phyloP scores from a whole-genome alignment of 805 yeast species.

The Myxozyma vanderwaltii region DNA sequence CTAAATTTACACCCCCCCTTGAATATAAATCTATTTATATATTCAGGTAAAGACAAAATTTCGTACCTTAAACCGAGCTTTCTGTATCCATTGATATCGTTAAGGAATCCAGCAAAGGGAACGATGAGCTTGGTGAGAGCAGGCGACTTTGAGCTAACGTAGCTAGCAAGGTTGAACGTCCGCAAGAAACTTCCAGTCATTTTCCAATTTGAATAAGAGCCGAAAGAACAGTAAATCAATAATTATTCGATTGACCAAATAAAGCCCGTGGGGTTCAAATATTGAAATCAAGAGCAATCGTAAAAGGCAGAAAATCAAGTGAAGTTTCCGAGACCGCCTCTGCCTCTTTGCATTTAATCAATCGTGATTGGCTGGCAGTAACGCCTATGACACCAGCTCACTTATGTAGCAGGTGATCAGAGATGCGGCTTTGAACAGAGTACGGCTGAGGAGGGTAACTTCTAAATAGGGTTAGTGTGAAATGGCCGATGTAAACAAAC shows the following conservation, averaged over 20 bases:
- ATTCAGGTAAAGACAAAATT: background rate
- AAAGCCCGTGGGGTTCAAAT: background rate
- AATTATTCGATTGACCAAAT: background rate
- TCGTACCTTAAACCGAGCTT: slow-evolving; percentile 73
- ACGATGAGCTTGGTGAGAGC: slow-evolving; percentile 70
- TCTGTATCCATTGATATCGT: slow-evolving; percentile 86
- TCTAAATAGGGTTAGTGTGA: background rate
- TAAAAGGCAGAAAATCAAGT: background rate
- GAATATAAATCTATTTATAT: background rate
- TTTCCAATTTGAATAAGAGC: background rate
- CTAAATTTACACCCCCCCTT: background rate
- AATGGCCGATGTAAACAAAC: slow-evolving; percentile 6
- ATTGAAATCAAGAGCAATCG: background rate
- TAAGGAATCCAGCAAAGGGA: slow-evolving; percentile 78
- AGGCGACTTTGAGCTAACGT: slow-evolving; percentile 52
- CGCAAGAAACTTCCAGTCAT: slow-evolving; percentile 32
- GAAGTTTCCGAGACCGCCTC: slow-evolving; percentile 1
- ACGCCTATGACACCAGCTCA: background rate
- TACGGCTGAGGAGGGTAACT: background rate
- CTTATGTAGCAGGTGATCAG: background rate
- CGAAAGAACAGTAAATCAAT: too few species aligned
- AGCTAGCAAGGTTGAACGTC: slow-evolving; percentile 24
- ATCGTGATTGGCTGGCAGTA: background rate
- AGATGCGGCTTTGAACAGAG: too few species aligned
- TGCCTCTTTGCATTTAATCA: slow-evolving; percentile 2